Conservation (phyloP, 805 yeast genomes). For the Nakazawaea ernobii region DNA sequence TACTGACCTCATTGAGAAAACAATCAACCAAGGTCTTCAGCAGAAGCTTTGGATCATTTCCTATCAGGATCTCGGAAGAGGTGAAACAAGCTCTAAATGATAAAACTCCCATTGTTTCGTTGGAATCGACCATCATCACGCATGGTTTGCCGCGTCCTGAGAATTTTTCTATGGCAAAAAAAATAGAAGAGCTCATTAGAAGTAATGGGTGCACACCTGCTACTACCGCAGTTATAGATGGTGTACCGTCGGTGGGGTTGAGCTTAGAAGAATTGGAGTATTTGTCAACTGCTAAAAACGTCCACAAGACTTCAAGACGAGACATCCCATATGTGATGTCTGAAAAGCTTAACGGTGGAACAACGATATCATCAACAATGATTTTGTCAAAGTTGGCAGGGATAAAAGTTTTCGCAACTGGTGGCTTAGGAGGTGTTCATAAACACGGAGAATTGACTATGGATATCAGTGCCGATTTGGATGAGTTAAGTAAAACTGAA, state of each 20-base stretch:
- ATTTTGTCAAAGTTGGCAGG: slow-evolving; percentile 71
- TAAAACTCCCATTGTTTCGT: slow-evolving; percentile 66
- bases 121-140: slow-evolving; percentile 83
- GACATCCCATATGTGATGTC: slow-evolving; percentile 74
- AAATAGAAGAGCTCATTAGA: slow-evolving; percentile 60
- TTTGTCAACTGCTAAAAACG: slow-evolving; percentile 35
- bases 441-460: slow-evolving; percentile 66
- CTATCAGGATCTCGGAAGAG: slow-evolving; percentile 29
- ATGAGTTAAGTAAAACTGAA: slow-evolving; percentile 76
- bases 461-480: slow-evolving; percentile 85
- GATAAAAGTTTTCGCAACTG: slow-evolving; percentile 83
- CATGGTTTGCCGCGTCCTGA: slow-evolving; percentile 86
- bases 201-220: slow-evolving; percentile 73
- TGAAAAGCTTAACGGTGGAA: slow-evolving; percentile 66
- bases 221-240: slow-evolving; percentile 72
- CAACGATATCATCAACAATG: slow-evolving; percentile 89
- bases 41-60: slow-evolving; percentile 3
- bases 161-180: slow-evolving; percentile 65
- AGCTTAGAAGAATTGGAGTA: slow-evolving; percentile 37
- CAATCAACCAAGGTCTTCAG: background rate
- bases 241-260: slow-evolving; percentile 69
- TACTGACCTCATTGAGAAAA: background rate
- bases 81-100: slow-evolving; percentile 54
- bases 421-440: slow-evolving; percentile 92
- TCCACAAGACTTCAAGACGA: slow-evolving; percentile 68